Conservation (phyloP, 2,329 filamentous ascomycete genomes). For the Trichophyton simii region DNA sequence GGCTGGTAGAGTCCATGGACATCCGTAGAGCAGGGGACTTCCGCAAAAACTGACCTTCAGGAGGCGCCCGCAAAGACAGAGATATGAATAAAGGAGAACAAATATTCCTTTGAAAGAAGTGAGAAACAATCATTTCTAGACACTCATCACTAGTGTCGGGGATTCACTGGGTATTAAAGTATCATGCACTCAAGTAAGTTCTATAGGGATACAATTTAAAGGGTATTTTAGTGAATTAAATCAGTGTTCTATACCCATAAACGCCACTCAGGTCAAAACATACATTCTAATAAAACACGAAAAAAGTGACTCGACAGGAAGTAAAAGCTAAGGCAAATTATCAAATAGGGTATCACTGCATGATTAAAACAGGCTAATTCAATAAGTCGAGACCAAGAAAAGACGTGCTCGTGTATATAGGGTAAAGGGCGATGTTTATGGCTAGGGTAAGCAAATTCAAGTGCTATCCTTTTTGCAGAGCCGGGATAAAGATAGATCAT, state of each 20-base stretch:
- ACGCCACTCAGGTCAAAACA: neutral
- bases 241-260: neutral
- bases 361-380: neutral
- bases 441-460: too few relatives aligned
- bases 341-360: neutral
- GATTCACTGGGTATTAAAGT: neutral
- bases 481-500: constrained; percentile 26
- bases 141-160: neutral
- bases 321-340: neutral
- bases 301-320: neutral
- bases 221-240: neutral
- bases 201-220: neutral
- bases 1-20: neutral
- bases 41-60: neutral
- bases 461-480: neutral
- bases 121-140: neutral
- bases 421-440: too few relatives aligned
- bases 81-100: neutral
- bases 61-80: neutral
- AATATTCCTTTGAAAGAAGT: neutral
- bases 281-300: neutral
- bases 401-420: too few relatives aligned
- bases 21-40: neutral
- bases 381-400: neutral
- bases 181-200: neutral